phyloP scores from a whole-genome alignment of 805 yeast species.

The Candida broadrunensis region DNA sequence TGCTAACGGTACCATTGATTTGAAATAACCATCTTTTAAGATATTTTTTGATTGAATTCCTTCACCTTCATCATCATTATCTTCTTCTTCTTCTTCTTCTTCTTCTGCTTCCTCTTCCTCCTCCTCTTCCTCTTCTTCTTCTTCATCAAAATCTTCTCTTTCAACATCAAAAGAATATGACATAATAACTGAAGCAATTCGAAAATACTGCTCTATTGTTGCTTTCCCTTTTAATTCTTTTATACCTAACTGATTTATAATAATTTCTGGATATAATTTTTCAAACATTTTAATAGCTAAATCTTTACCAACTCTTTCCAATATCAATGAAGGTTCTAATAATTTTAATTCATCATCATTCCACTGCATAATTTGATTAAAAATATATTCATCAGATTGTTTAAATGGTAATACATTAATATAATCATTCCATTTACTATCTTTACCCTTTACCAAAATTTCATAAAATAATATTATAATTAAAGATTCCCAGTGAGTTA shows the following conservation, averaged over 20 bases:
- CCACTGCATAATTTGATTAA: constrained; percentile 84
- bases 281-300: constrained; percentile 61
- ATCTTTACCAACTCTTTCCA: constrained; percentile 67
- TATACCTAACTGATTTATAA: constrained; percentile 27
- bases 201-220: constrained; percentile 59
- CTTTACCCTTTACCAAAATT: constrained; percentile 35
- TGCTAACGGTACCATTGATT: constrained; percentile 92
- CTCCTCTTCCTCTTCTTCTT: constrained; percentile 17
- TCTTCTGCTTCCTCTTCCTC: constrained; percentile 12
- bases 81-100: constrained; percentile 8
- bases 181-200: constrained; percentile 78
- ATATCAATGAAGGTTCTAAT: constrained; percentile 68
- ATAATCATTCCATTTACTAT: constrained; percentile 68
- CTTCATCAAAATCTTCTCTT: constrained; percentile 25
- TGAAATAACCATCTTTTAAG: constrained; percentile 40
- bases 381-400: constrained; percentile 27
- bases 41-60: constrained; percentile 13
- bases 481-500: constrained; percentile 76
- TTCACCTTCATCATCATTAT: constrained; percentile 14
- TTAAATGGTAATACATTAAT: constrained; percentile 64
- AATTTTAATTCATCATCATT: constrained; percentile 49
- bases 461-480: constrained; percentile 69
- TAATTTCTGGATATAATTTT: constrained; percentile 32
- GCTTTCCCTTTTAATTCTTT: constrained; percentile 19
- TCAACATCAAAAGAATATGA: constrained; percentile 89